These are phyloP conservation scores for Cadophora sp. DNA, from an alignment of 2,329 filamentous ascomycete species.

Conservation along the genomic window DNA sequence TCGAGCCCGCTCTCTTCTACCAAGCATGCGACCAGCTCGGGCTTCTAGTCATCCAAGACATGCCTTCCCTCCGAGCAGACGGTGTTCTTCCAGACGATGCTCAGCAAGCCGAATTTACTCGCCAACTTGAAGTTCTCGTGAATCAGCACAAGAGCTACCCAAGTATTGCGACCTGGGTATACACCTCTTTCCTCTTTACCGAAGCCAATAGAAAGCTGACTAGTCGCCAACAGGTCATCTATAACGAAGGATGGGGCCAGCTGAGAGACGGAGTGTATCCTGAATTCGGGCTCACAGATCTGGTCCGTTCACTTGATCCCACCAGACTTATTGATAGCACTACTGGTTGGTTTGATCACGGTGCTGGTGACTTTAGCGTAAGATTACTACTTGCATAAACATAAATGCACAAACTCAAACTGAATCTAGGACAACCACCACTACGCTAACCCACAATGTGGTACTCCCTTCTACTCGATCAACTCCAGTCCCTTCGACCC, in stretches of 20 bases:
- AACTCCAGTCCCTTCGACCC: slow-evolving; percentile 62
- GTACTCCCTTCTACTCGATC: slow-evolving; percentile 70
- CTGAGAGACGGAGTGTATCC: slow-evolving; percentile 53
- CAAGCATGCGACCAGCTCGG: slow-evolving; percentile 31
- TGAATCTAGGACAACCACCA: slow-evolving; percentile 66
- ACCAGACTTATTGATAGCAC: slow-evolving; percentile 68
- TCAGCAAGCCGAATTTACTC: slow-evolving; percentile 68
- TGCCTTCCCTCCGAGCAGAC: slow-evolving; percentile 60
- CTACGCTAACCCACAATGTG: slow-evolving; percentile 75
- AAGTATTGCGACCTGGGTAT: slow-evolving; percentile 68
- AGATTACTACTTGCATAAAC: not conserved
- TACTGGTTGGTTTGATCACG: slow-evolving; percentile 72
- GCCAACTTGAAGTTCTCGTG: slow-evolving; percentile 53
- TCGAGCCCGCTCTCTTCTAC: slow-evolving; percentile 30
- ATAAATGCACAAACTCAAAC: slow-evolving; percentile 36
- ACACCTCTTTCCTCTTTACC: slow-evolving; percentile 22
- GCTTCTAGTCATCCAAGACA: slow-evolving; percentile 70
- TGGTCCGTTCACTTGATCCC: slow-evolving; percentile 64
- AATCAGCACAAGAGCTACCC: slow-evolving; percentile 52
- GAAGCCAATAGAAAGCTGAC: not conserved
- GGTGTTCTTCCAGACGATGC: slow-evolving; percentile 45
- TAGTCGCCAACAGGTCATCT: slow-evolving; percentile 57
- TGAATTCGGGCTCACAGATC: slow-evolving; percentile 61
- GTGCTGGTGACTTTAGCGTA: slow-evolving; percentile 66
- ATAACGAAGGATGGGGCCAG: slow-evolving; percentile 78